phyloP scores from a whole-genome alignment of 805 yeast species.

The Starmerella lactis-condensi region DNA sequence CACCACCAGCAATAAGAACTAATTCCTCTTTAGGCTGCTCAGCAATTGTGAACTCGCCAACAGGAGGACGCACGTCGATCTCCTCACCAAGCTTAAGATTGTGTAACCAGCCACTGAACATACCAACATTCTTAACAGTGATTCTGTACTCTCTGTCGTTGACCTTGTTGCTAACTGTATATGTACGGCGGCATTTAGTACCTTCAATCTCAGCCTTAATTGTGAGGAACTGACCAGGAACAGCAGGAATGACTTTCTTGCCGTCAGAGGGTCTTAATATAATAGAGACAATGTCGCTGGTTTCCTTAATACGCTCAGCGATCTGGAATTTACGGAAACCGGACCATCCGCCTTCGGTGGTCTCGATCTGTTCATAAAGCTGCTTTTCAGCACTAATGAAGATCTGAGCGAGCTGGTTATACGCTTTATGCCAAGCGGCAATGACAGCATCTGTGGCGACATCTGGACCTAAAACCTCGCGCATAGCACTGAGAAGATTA shows the following conservation, averaged over 20 bases:
- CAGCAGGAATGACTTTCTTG: constrained; percentile 16
- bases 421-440: constrained; percentile 49
- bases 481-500: constrained; percentile 36
- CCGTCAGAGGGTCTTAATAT: constrained; percentile 32
- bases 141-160: constrained; percentile 32
- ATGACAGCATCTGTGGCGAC: constrained; percentile 42
- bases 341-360: constrained; percentile 33
- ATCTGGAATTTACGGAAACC: constrained; percentile 39
- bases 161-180: constrained; percentile 33
- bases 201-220: constrained; percentile 24
- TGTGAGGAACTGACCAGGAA: constrained; percentile 32
- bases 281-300: constrained; percentile 32
- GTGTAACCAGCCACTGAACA: constrained; percentile 30
- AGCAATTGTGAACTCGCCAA: constrained; percentile 30
- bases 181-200: constrained; percentile 35
- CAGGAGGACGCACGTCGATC: constrained; percentile 38
- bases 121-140: constrained; percentile 28
- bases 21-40: constrained; percentile 18
- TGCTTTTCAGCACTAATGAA: constrained; percentile 38
- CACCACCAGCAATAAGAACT: constrained; percentile 40
- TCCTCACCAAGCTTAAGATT: constrained; percentile 35
- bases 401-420: constrained; percentile 41
- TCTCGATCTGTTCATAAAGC: constrained; percentile 25
- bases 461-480: constrained; percentile 33
- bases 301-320: constrained; percentile 27